A percentile compares a stretch with the other conserved stretches of the same genome.
Evolutionary conservation across 768 basidiomycete genomes (phyloP).

Genomic region (Trametes cubensis): DNA sequence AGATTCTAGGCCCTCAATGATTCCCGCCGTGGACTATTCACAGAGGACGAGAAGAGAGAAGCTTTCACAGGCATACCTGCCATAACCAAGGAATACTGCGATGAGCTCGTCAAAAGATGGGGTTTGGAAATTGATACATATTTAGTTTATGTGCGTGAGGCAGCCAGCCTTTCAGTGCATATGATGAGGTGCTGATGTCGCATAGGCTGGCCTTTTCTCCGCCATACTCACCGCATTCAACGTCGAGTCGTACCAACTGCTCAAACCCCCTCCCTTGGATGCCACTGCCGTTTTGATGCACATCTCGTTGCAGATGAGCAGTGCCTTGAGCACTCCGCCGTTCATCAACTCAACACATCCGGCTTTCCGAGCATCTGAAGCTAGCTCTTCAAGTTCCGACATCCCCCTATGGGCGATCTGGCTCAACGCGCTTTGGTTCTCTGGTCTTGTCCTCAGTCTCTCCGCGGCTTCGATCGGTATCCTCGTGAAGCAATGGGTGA

Average conservation of each 20-base stretch:
- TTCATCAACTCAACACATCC: conserved; percentile 21
- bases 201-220: conserved; percentile 34
- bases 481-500: conserved; percentile 35
- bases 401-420: conserved; percentile 2
- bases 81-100: conserved; percentile 1
- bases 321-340: conserved; percentile 5
- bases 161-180: not conserved
- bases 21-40: not conserved
- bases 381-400: not conserved
- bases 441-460: conserved; percentile 30
- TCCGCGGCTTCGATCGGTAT: conserved; percentile 32
- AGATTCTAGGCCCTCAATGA: not conserved
- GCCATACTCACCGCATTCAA: conserved; percentile 31
- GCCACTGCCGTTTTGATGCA: not conserved
- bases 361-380: not conserved
- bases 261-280: conserved; percentile 18
- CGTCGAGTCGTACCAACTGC: conserved; percentile 25
- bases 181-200: too few species aligned
- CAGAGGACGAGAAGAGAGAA: conserved; percentile 40
- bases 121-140: conserved; percentile 12
- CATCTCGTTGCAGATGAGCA: conserved; percentile 15
- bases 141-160: not conserved
- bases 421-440: conserved; percentile 33
- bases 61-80: not conserved
- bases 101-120: conserved; percentile 1